Evolutionary conservation across 202 grass and related monocot genomes (phyloP), one percentile per base, ranked within the genome.

Genomic region (Brachypodium distachyon): DNA sequence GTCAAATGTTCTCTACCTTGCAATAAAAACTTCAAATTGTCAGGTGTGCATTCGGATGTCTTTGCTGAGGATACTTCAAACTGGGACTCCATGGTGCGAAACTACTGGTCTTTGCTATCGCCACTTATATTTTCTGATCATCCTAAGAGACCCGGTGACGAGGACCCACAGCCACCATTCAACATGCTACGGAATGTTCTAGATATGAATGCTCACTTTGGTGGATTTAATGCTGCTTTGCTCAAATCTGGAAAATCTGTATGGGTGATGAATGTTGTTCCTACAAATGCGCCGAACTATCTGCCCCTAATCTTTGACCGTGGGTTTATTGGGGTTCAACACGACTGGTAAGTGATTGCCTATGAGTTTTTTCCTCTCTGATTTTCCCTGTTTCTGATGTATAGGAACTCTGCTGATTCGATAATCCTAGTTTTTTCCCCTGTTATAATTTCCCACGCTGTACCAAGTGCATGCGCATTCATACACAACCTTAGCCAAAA

Each of bases 261-360:
- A 52, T 99, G 96, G 96, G 96, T 96, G 83, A 95, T 99, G 96
- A 99, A 99, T 61, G 96, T 93, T 67, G 96, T 96, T 85, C 96
- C 96, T 67, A 92, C 81, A 5, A 92, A 80, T 80, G 84, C 78
- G 25, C 88, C 73, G 0, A 91, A 97, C 56, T 79, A 95, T 90
- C 85, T 99, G 49, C 89, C 96, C 0, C 61, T 95, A 54, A 90
- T 99, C 77, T 99, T 96, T 68, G 92, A 99, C 42, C 92, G 96
- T 2, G 96, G 96, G 10, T 77, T 99, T 96, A 76, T 99, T 56
- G 96, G 96, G 72, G 77, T 99, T 75, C 92, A 93, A 75, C 96
- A 99, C 76, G 92, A 99, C 70, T 99, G 96, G 96, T 99, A 97
- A 38, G 67, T 61, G 70, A 23, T 60, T 44, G 7, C 37, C 17